Evolutionary conservation across 306 rosid species (phyloP).

Genomic region (Lathyrus sativus): DNA sequence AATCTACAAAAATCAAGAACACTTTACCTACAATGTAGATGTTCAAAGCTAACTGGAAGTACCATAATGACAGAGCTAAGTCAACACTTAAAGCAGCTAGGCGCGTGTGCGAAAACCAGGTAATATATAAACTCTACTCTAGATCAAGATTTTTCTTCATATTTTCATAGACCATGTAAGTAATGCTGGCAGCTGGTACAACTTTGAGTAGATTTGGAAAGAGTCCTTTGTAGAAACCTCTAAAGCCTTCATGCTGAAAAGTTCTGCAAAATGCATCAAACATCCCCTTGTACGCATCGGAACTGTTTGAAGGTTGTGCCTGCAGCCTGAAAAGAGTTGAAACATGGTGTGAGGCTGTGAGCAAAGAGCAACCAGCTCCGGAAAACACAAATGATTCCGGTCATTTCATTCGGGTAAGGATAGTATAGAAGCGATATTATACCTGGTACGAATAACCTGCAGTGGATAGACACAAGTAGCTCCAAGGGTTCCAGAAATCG

Average conservation of each 20-base stretch:
- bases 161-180: constrained; percentile 52
- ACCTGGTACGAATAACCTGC: constrained; percentile 64
- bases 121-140: constrained; percentile 35
- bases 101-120: constrained; percentile 1
- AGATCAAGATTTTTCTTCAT: constrained; percentile 53
- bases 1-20: background rate
- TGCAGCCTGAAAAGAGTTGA: constrained; percentile 45
- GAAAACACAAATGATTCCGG: constrained; percentile 3
- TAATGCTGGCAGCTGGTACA: constrained; percentile 60
- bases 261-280: constrained; percentile 51
- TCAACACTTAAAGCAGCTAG: background rate
- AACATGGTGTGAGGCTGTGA: constrained; percentile 10
- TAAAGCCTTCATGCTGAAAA: constrained; percentile 44
- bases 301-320: constrained; percentile 46
- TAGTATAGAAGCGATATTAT: constrained; percentile 22
- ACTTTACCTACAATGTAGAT: constrained; percentile 1
- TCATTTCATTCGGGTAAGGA: background rate
- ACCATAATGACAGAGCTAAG: constrained; percentile 17
- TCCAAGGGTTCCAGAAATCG: constrained; percentile 54
- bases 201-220: constrained; percentile 59
- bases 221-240: constrained; percentile 56
- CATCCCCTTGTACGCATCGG: constrained; percentile 54
- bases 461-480: constrained; percentile 60
- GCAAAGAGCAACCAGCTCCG: constrained; percentile 13
- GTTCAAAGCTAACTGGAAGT: constrained; percentile 9